These are phyloP conservation scores for Zea luxurians DNA, from an alignment of 176 grass and related monocot species.

Conservation along the genomic window DNA sequence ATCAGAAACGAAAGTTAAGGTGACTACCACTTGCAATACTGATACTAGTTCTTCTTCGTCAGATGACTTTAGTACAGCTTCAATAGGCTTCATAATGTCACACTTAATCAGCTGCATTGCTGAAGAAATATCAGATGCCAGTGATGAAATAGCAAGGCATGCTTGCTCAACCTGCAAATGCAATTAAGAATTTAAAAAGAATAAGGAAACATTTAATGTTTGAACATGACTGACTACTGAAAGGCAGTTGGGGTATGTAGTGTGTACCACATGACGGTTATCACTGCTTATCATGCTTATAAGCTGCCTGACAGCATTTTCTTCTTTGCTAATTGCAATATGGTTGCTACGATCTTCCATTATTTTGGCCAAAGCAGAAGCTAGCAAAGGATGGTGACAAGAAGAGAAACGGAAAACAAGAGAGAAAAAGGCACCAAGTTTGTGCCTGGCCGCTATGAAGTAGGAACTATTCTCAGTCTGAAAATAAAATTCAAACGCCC, in stretches of 20 bases:
- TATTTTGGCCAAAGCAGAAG: constrained; percentile 92
- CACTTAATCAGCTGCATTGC: constrained; percentile 92
- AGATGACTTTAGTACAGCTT: constrained; percentile 80
- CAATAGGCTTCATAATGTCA: constrained; percentile 97
- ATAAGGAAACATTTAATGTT: background rate
- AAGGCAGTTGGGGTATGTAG: background rate
- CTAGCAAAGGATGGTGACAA: constrained; percentile 94
- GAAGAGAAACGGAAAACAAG: constrained; percentile 99
- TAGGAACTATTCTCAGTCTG: constrained; percentile 93
- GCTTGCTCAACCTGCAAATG: constrained; percentile 88
- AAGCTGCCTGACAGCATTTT: constrained; percentile 84
- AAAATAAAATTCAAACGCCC: constrained; percentile 38
- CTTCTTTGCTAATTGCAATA: constrained; percentile 89
- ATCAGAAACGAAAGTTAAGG: constrained; percentile 96
- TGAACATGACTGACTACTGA: background rate
- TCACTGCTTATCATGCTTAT: constrained; percentile 98
- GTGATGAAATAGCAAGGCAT: constrained; percentile 83
- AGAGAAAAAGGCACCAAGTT: constrained; percentile 95
- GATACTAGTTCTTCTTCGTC: constrained; percentile 90
- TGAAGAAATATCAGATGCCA: constrained; percentile 81
- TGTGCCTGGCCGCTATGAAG: constrained; percentile 83
- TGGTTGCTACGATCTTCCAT: constrained; percentile 88
- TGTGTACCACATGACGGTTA: constrained; percentile 88
- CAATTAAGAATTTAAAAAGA: constrained; percentile 1
- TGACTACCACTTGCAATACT: constrained; percentile 85